Percentiles rank a stretch among this genome's conserved stretches.
phyloP scores from a whole-genome alignment of 768 basidiomycete species.

The Tremella yokohamensis region DNA sequence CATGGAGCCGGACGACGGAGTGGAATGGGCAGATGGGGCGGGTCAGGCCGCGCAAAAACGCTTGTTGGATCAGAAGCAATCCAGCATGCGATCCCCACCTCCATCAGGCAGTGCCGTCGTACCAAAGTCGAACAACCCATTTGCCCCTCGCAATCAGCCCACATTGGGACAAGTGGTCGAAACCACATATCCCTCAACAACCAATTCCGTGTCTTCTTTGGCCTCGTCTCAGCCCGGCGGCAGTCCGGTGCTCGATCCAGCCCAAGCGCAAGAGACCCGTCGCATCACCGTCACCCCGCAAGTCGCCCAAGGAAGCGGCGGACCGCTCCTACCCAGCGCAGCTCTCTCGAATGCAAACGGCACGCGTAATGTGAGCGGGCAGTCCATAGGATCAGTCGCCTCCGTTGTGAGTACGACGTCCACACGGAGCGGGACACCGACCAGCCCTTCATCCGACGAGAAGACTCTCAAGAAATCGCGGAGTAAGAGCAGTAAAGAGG shows the following conservation, averaged over 20 bases:
- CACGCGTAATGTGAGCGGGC: slow-evolving; percentile 56
- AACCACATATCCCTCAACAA: slow-evolving; percentile 56
- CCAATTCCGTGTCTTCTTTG: slow-evolving; percentile 45
- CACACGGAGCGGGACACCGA: slow-evolving; percentile 22
- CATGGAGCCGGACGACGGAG: slow-evolving; percentile 65
- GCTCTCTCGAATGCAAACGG: slow-evolving; percentile 19
- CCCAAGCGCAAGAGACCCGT: slow-evolving; percentile 67
- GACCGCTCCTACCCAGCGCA: slow-evolving; percentile 30
- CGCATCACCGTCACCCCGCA: slow-evolving; percentile 74
- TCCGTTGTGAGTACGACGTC: slow-evolving; percentile 26
- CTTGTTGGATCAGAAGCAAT: slow-evolving; percentile 24
- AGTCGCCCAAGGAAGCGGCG: slow-evolving; percentile 60
- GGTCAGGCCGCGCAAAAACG: slow-evolving; percentile 55
- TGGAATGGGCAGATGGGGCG: slow-evolving; percentile 80
- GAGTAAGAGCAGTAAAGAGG: slow-evolving; percentile 30
- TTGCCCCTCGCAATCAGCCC: slow-evolving; percentile 19
- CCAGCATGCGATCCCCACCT: not conserved
- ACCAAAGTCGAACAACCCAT: slow-evolving; percentile 40
- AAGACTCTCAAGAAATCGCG: slow-evolving; percentile 58
- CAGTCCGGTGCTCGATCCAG: slow-evolving; percentile 59
- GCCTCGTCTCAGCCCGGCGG: slow-evolving; percentile 13
- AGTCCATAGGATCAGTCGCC: slow-evolving; percentile 46
- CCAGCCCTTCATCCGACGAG: slow-evolving; percentile 46
- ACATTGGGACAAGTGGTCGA: not conserved
- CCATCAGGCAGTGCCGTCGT: slow-evolving; percentile 11